Base-by-base conservation (phyloP, 176 grass and related monocot species). In the Cenchrus purpureus region DNA sequence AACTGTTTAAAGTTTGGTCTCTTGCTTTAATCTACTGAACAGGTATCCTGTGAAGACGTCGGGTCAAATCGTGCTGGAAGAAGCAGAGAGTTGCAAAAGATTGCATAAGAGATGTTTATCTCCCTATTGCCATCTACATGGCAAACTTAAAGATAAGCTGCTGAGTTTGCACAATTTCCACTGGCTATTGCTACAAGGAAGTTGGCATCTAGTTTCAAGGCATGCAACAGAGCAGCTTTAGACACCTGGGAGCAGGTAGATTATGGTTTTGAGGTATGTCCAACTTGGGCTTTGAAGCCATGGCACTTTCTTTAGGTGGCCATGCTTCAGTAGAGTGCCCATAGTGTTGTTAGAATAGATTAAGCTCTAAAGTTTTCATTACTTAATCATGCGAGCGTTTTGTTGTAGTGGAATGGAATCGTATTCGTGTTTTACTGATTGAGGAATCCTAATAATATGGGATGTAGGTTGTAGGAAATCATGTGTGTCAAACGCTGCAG, bases 111-210 rank as follows among this genome's bases (percentile, higher is more conserved):
- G 53, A 29, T 37, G 12, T 34, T 65, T 74, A 16, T 66, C 34
- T 28, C 56, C 7, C 1, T 66, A 53, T 72, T 65, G 78, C 76
- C 29, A 40, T 59, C 44, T 20, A 37, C 28, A 49, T 1, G 37
- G 14, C 25, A 65, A 64, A 78, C 48, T 45, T 76, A 79, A 70
- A 77, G 83, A 85, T 71, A 63, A 71, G 74, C 71, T 71, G 9
- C 71, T 77, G 56, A 0, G 48, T 2, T 65, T 82, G 14, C 3
- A 44, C 20, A 32, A 12, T 63, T 12, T 3, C 25, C n/a, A 29
- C 60, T 10, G 15, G 15, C 11, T 60, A 10, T 85, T 53, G 51
- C 62, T 77, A 9, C 5, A 20, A 25, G 53, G 45, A 62, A 81
- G 2, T 8, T 7, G 55, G 22, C 43, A 37, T 80, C 44, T 3